These are phyloP conservation scores for Crotalaria pallida DNA, from an alignment of 306 rosid genomes.

Conservation along the genomic window DNA sequence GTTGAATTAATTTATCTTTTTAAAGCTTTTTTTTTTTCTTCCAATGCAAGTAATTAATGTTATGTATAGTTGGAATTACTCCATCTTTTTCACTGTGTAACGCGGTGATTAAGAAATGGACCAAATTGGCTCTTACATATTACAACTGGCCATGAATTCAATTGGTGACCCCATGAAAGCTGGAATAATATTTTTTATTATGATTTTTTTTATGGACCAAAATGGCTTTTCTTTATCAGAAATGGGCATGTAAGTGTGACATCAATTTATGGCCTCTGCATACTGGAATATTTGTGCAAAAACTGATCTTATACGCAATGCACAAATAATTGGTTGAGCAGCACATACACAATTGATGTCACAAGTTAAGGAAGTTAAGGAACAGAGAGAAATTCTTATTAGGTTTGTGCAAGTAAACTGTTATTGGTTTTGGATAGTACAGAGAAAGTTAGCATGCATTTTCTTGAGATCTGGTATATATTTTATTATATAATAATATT, in stretches of 20 bases:
- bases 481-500: too few species aligned
- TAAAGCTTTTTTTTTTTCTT: neutral
- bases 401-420: neutral
- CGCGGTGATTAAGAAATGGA: neutral
- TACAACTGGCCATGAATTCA: neutral
- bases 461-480: neutral
- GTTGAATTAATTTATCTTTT: too few species aligned
- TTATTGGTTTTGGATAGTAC: neutral
- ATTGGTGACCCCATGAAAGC: conserved; percentile 13
- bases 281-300: conserved; percentile 1
- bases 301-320: conserved; percentile 3
- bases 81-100: neutral
- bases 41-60: neutral
- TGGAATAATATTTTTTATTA: conserved; percentile 3
- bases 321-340: neutral
- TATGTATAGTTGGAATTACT: neutral
- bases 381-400: neutral
- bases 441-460: neutral
- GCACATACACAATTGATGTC: neutral
- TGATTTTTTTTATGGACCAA: neutral
- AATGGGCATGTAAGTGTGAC: neutral
- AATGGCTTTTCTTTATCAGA: neutral
- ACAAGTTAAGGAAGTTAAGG: neutral
- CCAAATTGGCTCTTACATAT: neutral
- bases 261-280: conserved; percentile 10